Conservation (phyloP, 805 yeast genomes). For the Metschnikowia shivogae region DNA sequence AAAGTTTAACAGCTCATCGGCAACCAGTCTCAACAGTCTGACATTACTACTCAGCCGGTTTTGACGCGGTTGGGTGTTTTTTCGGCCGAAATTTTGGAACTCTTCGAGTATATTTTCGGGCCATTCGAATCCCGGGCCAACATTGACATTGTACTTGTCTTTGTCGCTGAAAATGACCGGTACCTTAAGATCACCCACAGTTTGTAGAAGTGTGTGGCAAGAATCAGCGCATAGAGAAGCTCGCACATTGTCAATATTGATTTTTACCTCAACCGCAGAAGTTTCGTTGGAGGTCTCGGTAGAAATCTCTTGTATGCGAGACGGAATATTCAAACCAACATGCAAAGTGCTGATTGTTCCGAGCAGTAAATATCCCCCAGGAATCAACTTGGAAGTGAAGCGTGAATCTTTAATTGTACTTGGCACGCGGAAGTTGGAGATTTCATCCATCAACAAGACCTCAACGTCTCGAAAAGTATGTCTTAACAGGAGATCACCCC, state of each 20-base stretch:
- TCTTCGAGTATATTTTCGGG: constrained; percentile 35
- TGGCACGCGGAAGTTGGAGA: constrained; percentile 12
- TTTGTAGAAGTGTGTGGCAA: constrained; percentile 61
- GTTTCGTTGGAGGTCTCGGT: constrained; percentile 7
- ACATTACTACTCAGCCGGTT: too few species aligned
- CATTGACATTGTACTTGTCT: constrained; percentile 49
- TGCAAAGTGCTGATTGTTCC: constrained; percentile 1
- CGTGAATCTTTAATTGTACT: neutral
- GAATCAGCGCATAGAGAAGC: constrained; percentile 82
- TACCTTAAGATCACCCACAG: constrained; percentile 66
- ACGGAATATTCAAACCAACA: neutral
- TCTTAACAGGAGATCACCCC: constrained; percentile 31
- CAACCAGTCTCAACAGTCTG: too few species aligned
- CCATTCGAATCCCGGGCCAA: constrained; percentile 24
- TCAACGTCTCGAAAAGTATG: constrained; percentile 48
- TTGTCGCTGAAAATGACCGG: constrained; percentile 59
- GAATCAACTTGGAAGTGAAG: constrained; percentile 23
- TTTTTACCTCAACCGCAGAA: constrained; percentile 40
- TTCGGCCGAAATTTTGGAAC: neutral
- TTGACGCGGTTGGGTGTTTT: too few species aligned
- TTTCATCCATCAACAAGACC: constrained; percentile 64
- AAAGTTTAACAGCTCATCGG: neutral
- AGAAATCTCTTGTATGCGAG: constrained; percentile 11
- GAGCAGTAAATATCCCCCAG: neutral
- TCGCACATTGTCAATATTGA: constrained; percentile 45